Evolutionary conservation across 768 basidiomycete genomes (phyloP).

Genomic region (Tephrocybe sp.): DNA sequence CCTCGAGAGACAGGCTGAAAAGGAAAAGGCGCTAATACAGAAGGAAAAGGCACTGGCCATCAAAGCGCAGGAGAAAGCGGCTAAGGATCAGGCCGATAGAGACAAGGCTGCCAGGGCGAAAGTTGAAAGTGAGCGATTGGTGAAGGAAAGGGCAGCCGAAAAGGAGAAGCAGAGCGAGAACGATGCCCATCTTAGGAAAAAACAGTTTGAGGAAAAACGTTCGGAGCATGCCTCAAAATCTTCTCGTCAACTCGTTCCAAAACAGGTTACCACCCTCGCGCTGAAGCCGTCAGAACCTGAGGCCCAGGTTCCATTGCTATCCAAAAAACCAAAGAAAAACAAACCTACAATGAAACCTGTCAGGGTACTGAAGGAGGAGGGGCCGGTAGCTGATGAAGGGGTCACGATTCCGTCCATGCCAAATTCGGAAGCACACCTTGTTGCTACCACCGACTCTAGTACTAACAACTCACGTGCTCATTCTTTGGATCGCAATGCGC

Average conservation of each 20-base stretch:
- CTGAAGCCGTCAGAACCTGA: constrained; percentile 25
- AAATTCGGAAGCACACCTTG: constrained; percentile 46
- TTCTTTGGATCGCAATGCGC: constrained; percentile 51
- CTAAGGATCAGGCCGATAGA: constrained; percentile 36
- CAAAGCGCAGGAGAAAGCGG: constrained; percentile 29
- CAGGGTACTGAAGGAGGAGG: constrained; percentile 59
- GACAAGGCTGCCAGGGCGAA: constrained; percentile 30
- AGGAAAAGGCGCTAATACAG: constrained; percentile 44
- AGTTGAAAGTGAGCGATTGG: constrained; percentile 30
- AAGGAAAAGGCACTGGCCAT: constrained; percentile 46
- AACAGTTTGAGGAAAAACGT: constrained; percentile 22
- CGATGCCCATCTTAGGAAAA: constrained; percentile 23
- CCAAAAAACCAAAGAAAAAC: constrained; percentile 83
- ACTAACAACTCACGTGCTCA: constrained; percentile 61
- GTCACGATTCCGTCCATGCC: constrained; percentile 44
- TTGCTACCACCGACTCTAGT: constrained; percentile 45
- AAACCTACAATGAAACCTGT: constrained; percentile 63
- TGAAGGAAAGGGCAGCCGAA: constrained; percentile 26
- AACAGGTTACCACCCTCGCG: constrained; percentile 22
- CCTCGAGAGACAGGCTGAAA: constrained; percentile 55
- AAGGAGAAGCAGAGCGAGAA: constrained; percentile 24
- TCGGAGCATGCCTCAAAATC: constrained; percentile 4
- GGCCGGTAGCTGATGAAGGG: constrained; percentile 37
- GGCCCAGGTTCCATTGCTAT: constrained; percentile 70
- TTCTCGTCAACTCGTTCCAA: constrained; percentile 13